These are phyloP conservation scores for Cyclostephanos tholiformis DNA, from an alignment of 108 stramenopile species.

Conservation along the genomic window DNA sequence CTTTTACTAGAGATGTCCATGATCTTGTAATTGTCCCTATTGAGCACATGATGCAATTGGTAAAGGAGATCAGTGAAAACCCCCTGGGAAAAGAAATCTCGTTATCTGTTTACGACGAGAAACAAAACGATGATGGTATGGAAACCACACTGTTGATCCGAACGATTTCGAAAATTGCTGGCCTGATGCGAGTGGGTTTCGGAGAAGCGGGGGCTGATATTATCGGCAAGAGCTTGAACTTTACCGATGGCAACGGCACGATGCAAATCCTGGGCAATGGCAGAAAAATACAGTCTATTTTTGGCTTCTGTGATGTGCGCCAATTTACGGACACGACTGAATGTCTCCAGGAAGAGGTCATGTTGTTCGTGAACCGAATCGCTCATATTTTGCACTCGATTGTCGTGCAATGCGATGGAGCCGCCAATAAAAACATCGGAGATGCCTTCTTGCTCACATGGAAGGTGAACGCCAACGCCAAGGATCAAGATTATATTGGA, in stretches of 20 bases:
- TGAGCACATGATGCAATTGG: slow-evolving; percentile 71
- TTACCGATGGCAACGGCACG: slow-evolving; percentile 41
- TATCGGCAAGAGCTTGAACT: slow-evolving; percentile 72
- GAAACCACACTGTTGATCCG: slow-evolving; percentile 74
- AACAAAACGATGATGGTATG: slow-evolving; percentile 57
- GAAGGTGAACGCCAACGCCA: slow-evolving; percentile 54
- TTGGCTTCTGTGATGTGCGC: slow-evolving; percentile 82
- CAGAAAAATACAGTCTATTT: slow-evolving; percentile 67
- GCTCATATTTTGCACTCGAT: slow-evolving; percentile 71
- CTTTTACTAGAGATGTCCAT: slow-evolving; percentile 69
- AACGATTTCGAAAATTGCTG: slow-evolving; percentile 82
- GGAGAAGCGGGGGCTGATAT: slow-evolving; percentile 86
- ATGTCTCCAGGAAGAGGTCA: slow-evolving; percentile 83
- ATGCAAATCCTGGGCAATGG: slow-evolving; percentile 62
- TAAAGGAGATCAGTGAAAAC: slow-evolving; percentile 60
- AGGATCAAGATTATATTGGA: slow-evolving; percentile 46
- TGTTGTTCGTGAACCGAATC: slow-evolving; percentile 81
- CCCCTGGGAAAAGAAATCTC: slow-evolving; percentile 54
- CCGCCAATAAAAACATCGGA: slow-evolving; percentile 85
- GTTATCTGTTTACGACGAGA: slow-evolving; percentile 22
- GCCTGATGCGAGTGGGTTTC: slow-evolving; percentile 80
- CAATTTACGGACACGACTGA: slow-evolving; percentile 84
- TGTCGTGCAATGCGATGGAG: slow-evolving; percentile 57
- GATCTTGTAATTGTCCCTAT: slow-evolving; percentile 77
- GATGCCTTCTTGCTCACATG: slow-evolving; percentile 87